A percentile compares a stretch with the other conserved stretches of the same genome.
Evolutionary conservation across 441 rosid genomes (phyloP).

Genomic region (Gossypium trilobum): DNA sequence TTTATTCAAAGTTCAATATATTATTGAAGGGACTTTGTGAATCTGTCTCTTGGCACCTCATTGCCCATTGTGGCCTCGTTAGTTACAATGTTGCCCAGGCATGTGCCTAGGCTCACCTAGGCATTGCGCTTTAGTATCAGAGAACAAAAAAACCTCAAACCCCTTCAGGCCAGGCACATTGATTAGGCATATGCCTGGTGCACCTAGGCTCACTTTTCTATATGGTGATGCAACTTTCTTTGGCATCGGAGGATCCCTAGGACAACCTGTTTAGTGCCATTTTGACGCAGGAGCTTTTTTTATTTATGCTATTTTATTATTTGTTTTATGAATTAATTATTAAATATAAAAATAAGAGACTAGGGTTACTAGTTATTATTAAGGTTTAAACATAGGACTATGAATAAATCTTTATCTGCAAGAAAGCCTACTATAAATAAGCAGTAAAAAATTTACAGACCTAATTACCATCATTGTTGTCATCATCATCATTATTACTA

Average conservation of each 20-base stretch:
- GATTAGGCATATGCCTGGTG: background rate
- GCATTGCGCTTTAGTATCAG: background rate
- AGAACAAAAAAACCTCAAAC: background rate
- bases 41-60: background rate
- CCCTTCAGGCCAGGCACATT: background rate
- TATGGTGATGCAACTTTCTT: background rate
- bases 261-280: background rate
- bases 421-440: background rate
- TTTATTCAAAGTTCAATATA: background rate
- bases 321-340: no score
- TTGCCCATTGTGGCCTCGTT: background rate
- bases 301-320: background rate
- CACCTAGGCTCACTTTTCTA: background rate
- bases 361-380: background rate
- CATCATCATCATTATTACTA: background rate
- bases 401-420: background rate
- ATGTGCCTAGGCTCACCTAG: background rate
- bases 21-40: background rate
- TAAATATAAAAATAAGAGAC: background rate
- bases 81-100: background rate
- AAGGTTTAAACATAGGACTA: background rate
- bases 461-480: background rate
- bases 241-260: background rate
- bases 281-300: background rate
- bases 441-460: background rate